Conservation (phyloP, 164 flowering plant genomes). For the Tinospora cordifolia region DNA sequence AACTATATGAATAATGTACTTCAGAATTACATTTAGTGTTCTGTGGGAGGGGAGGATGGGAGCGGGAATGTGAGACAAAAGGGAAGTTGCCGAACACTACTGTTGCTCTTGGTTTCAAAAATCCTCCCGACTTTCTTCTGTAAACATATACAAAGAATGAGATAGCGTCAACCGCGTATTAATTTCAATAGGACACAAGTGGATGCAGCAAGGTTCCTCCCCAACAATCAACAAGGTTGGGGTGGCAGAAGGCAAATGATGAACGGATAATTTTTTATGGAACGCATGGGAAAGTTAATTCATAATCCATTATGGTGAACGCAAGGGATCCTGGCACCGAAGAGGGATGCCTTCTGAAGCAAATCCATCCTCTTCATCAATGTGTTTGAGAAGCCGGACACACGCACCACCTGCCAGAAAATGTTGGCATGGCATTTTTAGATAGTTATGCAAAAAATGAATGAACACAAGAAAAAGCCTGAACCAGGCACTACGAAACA, state of each 20-base stretch:
- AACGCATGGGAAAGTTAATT: too few relatives aligned
- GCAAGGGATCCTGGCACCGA: conserved; percentile 27
- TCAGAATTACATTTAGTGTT: background rate
- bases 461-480: background rate
- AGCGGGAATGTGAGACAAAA: background rate
- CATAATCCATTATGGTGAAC: conserved; percentile 11
- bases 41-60: background rate
- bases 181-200: background rate
- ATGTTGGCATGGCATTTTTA: background rate
- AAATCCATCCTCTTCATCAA: conserved; percentile 33
- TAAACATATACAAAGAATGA: background rate
- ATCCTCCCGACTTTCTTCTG: background rate
- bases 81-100: background rate
- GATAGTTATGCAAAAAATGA: background rate
- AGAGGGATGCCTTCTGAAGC: conserved; percentile 38
- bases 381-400: conserved; percentile 27
- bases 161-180: background rate
- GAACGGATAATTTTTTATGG: background rate
- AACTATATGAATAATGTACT: background rate
- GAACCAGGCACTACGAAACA: background rate
- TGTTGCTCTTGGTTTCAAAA: background rate
- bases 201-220: background rate
- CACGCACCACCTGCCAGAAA: conserved; percentile 14
- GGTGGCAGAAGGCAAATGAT: background rate
- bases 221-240: conserved; percentile 1